Evolutionary conservation across 805 yeast species (phyloP).

Genomic region (Yamadazyma nakazawae): DNA sequence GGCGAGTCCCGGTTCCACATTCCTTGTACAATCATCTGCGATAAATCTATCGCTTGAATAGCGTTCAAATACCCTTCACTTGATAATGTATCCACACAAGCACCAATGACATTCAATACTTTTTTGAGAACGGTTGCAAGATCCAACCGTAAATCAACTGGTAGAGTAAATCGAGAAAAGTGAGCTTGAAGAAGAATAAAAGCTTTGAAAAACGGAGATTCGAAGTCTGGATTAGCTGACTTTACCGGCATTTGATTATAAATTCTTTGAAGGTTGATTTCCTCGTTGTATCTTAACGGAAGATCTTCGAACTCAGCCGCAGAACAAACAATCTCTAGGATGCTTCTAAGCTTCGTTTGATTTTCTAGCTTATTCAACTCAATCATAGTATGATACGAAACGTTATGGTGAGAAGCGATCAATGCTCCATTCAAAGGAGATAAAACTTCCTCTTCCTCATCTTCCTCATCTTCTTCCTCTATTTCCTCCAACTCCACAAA

Average conservation of each 20-base stretch:
- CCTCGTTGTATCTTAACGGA: slow-evolving; percentile 63
- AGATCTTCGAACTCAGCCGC: slow-evolving; percentile 70
- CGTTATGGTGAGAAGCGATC: slow-evolving; percentile 70
- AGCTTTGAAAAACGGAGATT: slow-evolving; percentile 63
- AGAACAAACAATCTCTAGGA: slow-evolving; percentile 62
- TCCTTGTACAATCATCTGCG: slow-evolving; percentile 86
- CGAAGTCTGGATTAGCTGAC: slow-evolving; percentile 34
- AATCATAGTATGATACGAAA: slow-evolving; percentile 66
- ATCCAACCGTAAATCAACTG: slow-evolving; percentile 59
- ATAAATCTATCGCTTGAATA: slow-evolving; percentile 76
- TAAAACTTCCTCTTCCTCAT: slow-evolving; percentile 38
- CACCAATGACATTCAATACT: slow-evolving; percentile 53
- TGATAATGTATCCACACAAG: slow-evolving; percentile 71
- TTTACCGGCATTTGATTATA: slow-evolving; percentile 65
- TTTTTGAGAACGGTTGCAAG: slow-evolving; percentile 49
- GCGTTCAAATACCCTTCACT: slow-evolving; percentile 80
- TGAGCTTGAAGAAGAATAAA: slow-evolving; percentile 80
- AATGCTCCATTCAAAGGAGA: slow-evolving; percentile 66
- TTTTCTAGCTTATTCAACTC: slow-evolving; percentile 52
- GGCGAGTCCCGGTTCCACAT: slow-evolving; percentile 80
- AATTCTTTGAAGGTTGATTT: slow-evolving; percentile 42
- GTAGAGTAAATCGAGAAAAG: slow-evolving; percentile 60
- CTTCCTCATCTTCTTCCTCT: slow-evolving; percentile 33
- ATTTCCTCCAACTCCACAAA: slow-evolving; percentile 57
- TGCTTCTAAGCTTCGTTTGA: slow-evolving; percentile 55